A percentile compares a stretch with the other conserved stretches of the same genome.
Evolutionary conservation across 164 flowering plant genomes (phyloP).

Genomic region (Berberis thunbergii): DNA sequence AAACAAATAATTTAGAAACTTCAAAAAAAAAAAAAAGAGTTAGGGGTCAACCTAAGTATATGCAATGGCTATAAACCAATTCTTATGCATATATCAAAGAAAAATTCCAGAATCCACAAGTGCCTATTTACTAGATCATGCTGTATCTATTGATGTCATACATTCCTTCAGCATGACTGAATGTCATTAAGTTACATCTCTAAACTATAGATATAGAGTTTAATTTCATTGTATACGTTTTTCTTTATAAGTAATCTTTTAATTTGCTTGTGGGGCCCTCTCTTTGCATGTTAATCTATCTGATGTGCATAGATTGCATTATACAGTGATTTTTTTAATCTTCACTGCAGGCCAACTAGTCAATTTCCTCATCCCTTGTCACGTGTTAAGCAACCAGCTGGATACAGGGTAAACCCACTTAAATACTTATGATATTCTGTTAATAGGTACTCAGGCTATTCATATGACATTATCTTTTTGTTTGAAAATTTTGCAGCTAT

Average conservation of each 20-base stretch:
- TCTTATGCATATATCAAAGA: too few species aligned
- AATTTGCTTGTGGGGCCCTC: neutral
- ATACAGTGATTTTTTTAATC: neutral
- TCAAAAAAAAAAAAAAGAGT: too few species aligned
- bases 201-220: too few species aligned
- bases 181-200: neutral
- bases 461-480: neutral
- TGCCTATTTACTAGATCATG: too few species aligned
- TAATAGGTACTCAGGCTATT: neutral
- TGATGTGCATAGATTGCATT: conserved; percentile 1
- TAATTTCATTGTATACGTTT: too few species aligned
- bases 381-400: conserved; percentile 91
- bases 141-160: too few species aligned
- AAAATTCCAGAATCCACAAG: too few species aligned
- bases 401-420: conserved; percentile 63
- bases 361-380: conserved; percentile 98
- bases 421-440: neutral
- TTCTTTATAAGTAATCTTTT: neutral
- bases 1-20: too few species aligned
- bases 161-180: neutral
- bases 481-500: conserved; percentile 47
- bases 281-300: neutral
- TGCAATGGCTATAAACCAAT: too few species aligned
- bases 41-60: too few species aligned
- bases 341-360: conserved; percentile 76